A percentile compares a stretch with the other conserved stretches of the same genome.
phyloP scores from a whole-genome alignment of 345 rosid species.

The Syzygium jambos region DNA sequence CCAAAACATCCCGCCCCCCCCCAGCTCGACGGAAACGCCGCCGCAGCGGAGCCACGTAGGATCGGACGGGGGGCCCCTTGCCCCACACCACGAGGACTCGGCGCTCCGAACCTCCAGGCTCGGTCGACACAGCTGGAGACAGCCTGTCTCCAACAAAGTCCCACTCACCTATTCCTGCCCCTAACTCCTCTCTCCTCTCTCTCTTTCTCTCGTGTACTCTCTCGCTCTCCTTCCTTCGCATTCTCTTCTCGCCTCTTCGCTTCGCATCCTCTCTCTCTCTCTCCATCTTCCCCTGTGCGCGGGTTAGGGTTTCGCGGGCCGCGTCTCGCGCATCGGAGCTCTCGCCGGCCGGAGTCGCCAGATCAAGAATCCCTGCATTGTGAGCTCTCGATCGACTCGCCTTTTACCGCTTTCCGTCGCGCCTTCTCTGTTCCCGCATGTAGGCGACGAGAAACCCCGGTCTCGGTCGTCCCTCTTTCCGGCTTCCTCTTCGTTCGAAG shows the following conservation, averaged over 20 bases:
- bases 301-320: conserved; percentile 41
- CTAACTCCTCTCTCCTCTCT: not conserved
- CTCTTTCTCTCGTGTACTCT: not conserved
- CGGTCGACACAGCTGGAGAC: conserved; percentile 93
- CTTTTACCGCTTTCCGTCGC: not conserved
- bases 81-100: not conserved
- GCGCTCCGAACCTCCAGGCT: conserved; percentile 32
- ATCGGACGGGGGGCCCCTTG: not conserved
- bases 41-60: conserved; percentile 27
- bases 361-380: conserved; percentile 48
- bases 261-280: conserved; percentile 1
- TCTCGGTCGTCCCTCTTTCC: not conserved
- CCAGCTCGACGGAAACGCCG: not conserved
- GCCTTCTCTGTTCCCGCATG: not conserved
- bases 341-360: conserved; percentile 11
- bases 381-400: conserved; percentile 33
- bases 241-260: not conserved
- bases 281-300: not conserved
- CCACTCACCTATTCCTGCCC: conserved; percentile 57
- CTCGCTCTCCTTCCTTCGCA: conserved; percentile 1
- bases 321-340: conserved; percentile 3
- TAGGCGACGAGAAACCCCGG: not conserved
- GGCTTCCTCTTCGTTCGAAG: not conserved
- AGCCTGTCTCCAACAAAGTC: conserved; percentile 99
- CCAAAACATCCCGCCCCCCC: not conserved